Evolutionary conservation across 2,329 filamentous ascomycete species (phyloP).

Genomic region (Sarocladiaceae sp.): DNA sequence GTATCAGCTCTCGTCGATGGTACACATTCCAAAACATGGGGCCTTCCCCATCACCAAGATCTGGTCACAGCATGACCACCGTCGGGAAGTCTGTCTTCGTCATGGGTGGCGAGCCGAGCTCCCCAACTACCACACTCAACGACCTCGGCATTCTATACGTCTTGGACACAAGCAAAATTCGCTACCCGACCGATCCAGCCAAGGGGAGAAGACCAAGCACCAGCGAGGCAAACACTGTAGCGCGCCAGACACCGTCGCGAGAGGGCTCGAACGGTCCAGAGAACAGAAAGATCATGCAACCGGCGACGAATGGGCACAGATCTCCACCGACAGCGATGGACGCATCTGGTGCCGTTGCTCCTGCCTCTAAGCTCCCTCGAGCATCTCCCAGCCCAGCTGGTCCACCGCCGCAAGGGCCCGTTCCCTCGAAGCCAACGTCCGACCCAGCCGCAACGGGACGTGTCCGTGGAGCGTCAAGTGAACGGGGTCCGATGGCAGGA

Average conservation of each 20-base stretch:
- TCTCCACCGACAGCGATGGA: constrained; percentile 34
- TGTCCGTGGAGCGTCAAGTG: constrained; percentile 43
- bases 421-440: constrained; percentile 39
- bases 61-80: constrained; percentile 95
- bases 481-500: constrained; percentile 30
- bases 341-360: constrained; percentile 25
- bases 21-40: constrained; percentile 99
- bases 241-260: constrained; percentile 35
- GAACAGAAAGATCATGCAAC: constrained; percentile 45
- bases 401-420: constrained; percentile 49
- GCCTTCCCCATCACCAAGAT: constrained; percentile 84
- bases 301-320: constrained; percentile 36
- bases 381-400: constrained; percentile 34
- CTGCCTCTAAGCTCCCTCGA: constrained; percentile 30
- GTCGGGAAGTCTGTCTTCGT: constrained; percentile 90
- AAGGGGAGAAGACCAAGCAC: constrained; percentile 36
- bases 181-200: constrained; percentile 78
- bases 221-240: constrained; percentile 25
- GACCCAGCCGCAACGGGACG: constrained; percentile 36
- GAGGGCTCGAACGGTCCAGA: constrained; percentile 46
- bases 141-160: constrained; percentile 88
- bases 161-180: constrained; percentile 90
- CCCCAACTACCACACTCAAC: constrained; percentile 69
- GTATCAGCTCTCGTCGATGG: constrained; percentile 77
- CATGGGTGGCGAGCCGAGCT: constrained; percentile 89